Evolutionary conservation across 2,329 filamentous ascomycete genomes (phyloP), one percentile per base, ranked within the genome.

Genomic region (Pyricularia pennisetigena): DNA sequence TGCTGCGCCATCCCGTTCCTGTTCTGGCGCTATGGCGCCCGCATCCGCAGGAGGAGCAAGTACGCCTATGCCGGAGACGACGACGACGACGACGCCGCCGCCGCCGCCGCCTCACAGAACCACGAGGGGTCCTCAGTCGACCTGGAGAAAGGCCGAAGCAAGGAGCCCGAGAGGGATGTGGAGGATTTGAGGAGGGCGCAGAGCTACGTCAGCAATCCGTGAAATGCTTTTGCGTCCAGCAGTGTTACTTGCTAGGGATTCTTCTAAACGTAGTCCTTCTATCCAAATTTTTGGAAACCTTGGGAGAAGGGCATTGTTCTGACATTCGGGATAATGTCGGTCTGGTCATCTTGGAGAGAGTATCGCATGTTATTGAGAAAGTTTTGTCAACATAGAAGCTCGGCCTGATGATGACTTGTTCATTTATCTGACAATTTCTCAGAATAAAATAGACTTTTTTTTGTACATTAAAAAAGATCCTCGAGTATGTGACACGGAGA

Each of bases 1-100:
- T 96, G 92, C 80, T 96, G 92, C 76, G 86, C 82, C 0, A 96
- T 96, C 72, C 93, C 93, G 0, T 97, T 89, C 76, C 77, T 92
- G 29, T 97, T 97, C 79, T 97, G 90, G 82, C 87, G 82, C 74
- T 92, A 86, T 72, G 93, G 93, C 3, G 91, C 88, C 20, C 76
- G 77, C 5, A 96, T 97, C 72, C 83, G 93, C 5, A 81, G 80
- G 68, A 81, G 83, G 69, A 91, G 88, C 74, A 90, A 86, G 77
- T 96, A 87, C 75, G 93, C 93, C 0, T 96, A 92, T 70, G 79
- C 78, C n/a, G 85, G 84, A 0, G 85, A 86, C 4, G 85, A 87
- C 66, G 81, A 81, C 67, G 76, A 79, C 2, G 71, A 73, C 26
- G 67, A n/a, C n/a, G 35, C 8, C 5, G 66, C 63, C 64, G 12